Evolutionary conservation across 352 stramenopile species (phyloP).

Genomic region (Pythium phragmiticola): DNA sequence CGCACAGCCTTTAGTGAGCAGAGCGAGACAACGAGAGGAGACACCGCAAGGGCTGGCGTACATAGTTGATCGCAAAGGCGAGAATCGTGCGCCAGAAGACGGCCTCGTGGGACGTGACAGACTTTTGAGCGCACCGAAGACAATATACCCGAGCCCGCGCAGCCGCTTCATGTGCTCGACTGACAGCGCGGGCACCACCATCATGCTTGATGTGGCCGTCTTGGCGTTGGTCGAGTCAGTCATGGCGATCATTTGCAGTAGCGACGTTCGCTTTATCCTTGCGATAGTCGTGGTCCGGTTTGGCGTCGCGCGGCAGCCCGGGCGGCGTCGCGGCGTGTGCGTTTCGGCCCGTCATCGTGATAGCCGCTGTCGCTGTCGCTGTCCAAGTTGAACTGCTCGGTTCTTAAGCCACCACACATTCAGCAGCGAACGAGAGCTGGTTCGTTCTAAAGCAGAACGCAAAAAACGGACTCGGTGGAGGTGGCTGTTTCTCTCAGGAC

Average conservation of each 20-base stretch:
- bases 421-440: no score
- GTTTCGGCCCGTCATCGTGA: not conserved
- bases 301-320: constrained; percentile 22
- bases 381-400: not conserved
- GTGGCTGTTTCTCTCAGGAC: no score
- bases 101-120: constrained; percentile 51
- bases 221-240: constrained; percentile 25
- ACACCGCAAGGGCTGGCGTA: constrained; percentile 10
- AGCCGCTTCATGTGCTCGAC: constrained; percentile 24
- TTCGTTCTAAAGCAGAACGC: no score
- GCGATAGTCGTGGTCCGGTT: constrained; percentile 13
- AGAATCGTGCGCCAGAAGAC: constrained; percentile 63
- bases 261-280: not conserved
- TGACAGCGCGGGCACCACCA: not conserved
- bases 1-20: not conserved
- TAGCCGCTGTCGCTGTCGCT: not conserved
- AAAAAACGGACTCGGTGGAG: no score
- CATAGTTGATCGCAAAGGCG: constrained; percentile 50
- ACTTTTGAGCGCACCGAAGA: constrained; percentile 54
- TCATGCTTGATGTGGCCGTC: not conserved
- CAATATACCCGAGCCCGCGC: constrained; percentile 44
- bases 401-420: no score
- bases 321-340: not conserved
- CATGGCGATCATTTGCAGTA: constrained; percentile 24
- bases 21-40: not conserved